phyloP scores from a whole-genome alignment of 306 rosid genomes.

The Vicia sativa region DNA sequence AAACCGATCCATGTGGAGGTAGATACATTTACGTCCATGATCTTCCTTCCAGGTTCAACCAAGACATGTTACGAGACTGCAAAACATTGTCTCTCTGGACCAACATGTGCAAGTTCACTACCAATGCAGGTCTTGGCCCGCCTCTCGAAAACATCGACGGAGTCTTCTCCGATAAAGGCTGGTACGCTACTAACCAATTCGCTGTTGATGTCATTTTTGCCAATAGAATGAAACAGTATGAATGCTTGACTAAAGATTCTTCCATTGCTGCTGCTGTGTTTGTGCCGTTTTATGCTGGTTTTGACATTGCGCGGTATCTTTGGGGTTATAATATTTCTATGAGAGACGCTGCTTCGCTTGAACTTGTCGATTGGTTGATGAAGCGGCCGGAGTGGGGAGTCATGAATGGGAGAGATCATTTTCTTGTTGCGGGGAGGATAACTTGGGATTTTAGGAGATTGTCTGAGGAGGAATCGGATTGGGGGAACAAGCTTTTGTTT shows the following conservation, averaged over 20 bases:
- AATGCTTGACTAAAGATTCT: slow-evolving; percentile 79
- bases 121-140: slow-evolving; percentile 93
- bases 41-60: slow-evolving; percentile 86
- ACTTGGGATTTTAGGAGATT: slow-evolving; percentile 97
- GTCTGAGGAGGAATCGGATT: slow-evolving; percentile 62
- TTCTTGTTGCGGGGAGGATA: slow-evolving; percentile 95
- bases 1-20: slow-evolving; percentile 84
- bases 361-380: slow-evolving; percentile 78
- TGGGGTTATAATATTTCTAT: slow-evolving; percentile 85
- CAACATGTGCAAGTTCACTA: slow-evolving; percentile 94
- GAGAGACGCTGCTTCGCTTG: slow-evolving; percentile 87
- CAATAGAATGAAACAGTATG: slow-evolving; percentile 91
- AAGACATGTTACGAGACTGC: slow-evolving; percentile 87
- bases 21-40: slow-evolving; percentile 88
- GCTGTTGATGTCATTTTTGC: slow-evolving; percentile 88
- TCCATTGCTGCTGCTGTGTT: slow-evolving; percentile 88
- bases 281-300: slow-evolving; percentile 97
- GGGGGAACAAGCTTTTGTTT: slow-evolving; percentile 97
- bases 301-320: slow-evolving; percentile 88
- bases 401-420: slow-evolving; percentile 93
- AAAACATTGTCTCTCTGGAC: slow-evolving; percentile 76
- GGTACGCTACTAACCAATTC: slow-evolving; percentile 97
- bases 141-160: slow-evolving; percentile 82
- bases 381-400: slow-evolving; percentile 84
- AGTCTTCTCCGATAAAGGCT: slow-evolving; percentile 77